Conservation (phyloP, 257 asterid species). For the Nicotiana undulata region DNA sequence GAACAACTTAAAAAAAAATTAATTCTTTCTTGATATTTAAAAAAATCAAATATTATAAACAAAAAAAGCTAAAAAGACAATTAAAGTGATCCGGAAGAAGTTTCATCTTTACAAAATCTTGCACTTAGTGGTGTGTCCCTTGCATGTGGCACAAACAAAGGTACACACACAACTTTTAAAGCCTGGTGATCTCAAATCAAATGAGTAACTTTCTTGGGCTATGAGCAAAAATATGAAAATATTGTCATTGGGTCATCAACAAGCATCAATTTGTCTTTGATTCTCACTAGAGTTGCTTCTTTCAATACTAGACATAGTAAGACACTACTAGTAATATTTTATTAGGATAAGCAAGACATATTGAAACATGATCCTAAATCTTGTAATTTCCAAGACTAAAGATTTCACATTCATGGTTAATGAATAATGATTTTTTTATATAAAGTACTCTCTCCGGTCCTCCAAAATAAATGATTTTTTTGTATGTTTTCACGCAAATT, state of each 20-base stretch:
- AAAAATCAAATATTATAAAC: no score
- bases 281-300: not conserved
- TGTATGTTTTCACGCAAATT: no score
- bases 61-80: no score
- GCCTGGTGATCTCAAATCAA: not conserved
- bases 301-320: not conserved
- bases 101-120: not conserved
- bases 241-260: conserved; percentile 8
- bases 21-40: no score
- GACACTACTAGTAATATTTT: not conserved
- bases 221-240: not conserved
- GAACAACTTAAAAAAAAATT: no score
- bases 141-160: not conserved
- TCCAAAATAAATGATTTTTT: no score
- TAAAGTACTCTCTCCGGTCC: no score
- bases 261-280: not conserved
- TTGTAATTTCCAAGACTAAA: not conserved
- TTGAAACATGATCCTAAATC: not conserved
- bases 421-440: not conserved
- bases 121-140: not conserved
- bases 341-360: not conserved
- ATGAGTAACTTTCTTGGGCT: not conserved
- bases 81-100: no score
- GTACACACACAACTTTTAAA: conserved; percentile 1
- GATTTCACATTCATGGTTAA: not conserved